Evolutionary conservation across 2,329 filamentous ascomycete species (phyloP).

Genomic region (Sclerotinia trifoliorum): DNA sequence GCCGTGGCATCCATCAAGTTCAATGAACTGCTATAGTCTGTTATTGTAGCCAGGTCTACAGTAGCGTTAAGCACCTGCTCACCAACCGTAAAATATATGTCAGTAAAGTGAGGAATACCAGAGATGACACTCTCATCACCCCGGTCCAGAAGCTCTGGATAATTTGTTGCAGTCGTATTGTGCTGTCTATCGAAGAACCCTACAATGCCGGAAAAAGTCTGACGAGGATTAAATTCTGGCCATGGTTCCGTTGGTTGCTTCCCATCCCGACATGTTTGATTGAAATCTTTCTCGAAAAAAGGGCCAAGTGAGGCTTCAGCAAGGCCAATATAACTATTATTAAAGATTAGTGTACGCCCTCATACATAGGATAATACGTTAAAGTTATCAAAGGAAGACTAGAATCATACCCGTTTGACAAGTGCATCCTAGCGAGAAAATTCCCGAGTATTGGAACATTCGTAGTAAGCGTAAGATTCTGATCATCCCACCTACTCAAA

Average conservation of each 20-base stretch:
- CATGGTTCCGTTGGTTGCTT: slow-evolving; percentile 51
- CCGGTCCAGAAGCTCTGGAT: slow-evolving; percentile 60
- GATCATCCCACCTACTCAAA: slow-evolving; percentile 19
- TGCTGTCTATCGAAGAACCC: slow-evolving; percentile 65
- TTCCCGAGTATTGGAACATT: slow-evolving; percentile 22
- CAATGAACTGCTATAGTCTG: slow-evolving; percentile 60
- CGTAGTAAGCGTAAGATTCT: slow-evolving; percentile 12
- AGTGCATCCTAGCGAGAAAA: slow-evolving; percentile 24
- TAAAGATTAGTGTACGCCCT: neutral
- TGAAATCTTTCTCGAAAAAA: slow-evolving; percentile 29
- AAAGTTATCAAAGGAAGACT: neutral
- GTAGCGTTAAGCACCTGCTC: slow-evolving; percentile 57
- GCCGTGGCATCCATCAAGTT: slow-evolving; percentile 20
- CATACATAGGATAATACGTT: neutral
- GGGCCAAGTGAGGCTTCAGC: slow-evolving; percentile 24
- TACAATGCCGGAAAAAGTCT: slow-evolving; percentile 65
- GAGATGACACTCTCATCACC: slow-evolving; percentile 65
- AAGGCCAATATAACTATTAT: slow-evolving; percentile 25
- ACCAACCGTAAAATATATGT: slow-evolving; percentile 54
- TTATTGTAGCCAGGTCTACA: slow-evolving; percentile 55
- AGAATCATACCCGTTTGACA: slow-evolving; percentile 28
- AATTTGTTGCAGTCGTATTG: slow-evolving; percentile 56
- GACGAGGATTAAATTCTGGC: slow-evolving; percentile 63
- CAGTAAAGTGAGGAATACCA: slow-evolving; percentile 65
- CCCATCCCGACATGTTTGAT: slow-evolving; percentile 26